Evolutionary conservation across 805 yeast species (phyloP), one percentile per base, ranked within the genome.

Genomic region (Tetrapisispora taiwanensis): DNA sequence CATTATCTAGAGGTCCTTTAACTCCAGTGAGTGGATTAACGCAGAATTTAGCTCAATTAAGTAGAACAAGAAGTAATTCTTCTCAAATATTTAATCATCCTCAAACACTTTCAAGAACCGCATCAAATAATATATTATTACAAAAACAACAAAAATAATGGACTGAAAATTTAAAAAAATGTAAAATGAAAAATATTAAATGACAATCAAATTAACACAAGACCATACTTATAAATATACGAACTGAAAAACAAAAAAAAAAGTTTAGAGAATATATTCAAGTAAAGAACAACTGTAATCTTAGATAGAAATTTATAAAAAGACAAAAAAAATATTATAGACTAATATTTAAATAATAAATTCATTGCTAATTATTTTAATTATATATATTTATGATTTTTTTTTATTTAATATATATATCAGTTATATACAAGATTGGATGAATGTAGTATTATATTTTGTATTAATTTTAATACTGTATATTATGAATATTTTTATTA

Each of bases 1-100:
- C 39, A 20, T 18, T 35, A 19, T 28, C 39, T 31, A 41, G 34
- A 19, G 43, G 33, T 17, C 36, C 28, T 3, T 24, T 33, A 19
- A 34, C 35, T 26, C 41, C 36, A 37, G 44, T 37, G 2, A 27
- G 32, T 12, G 32, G 32, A 10, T 27, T 37, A n/a, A n/a, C 40
- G 9, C 40, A 26, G 7, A 41, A 43, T 28, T 36, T 36, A n/a
- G 48, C 36, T 37, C 49, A 33, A 17, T 35, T 48, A 31, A 53
- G 47, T 41, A 49, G 59, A 42, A 46, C 55, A 31, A 52, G 60
- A 36, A 54, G 58, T 36, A 55, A 53, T 40, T 53, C 61, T 2
- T 53, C 54, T 15, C 57, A 51, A 35, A 20, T 49, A 9, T 42
- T 45, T 12, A 43, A 50, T 30, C 40, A 44, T 7, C 44, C 44